Base-by-base conservation (phyloP, 148 eudicot species). In the Amaranthus cruentus region DNA sequence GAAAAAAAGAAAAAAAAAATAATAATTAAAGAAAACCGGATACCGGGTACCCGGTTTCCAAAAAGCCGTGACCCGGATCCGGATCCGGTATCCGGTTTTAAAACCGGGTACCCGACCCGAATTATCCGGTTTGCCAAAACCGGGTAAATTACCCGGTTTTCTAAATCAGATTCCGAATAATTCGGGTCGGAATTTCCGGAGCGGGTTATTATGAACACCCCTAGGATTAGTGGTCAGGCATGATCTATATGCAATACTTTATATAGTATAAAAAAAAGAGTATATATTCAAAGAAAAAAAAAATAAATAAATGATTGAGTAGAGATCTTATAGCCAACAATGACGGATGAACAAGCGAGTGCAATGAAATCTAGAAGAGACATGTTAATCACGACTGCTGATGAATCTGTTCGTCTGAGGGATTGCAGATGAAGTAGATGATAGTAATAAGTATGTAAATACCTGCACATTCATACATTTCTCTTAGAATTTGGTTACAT, bases 281-380 rank as follows among this genome's bases (percentile, higher is more conserved):
- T 74, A 69, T 54, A 74, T 2, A 3, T 38, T 42, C 42, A 2
- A 5, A 43, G 6, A 0, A 51, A 15, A 15, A 47, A 65, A 15
- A 4, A 10, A 6, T 14, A 91, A 14, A 89, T 73, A 28, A 76
- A 81, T 4, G 95, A 80, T 57, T 82, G 91, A 61, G 81, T 84
- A 43, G 88, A 87, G 63, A 92, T 91, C 83, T 90, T 90, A 71
- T 88, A 88, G 72, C 96, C 98, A 49, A 91, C 85, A 61, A 92
- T 69, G 62, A 88, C 53, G 55, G 96, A 84, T 1, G 96, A 90
- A 28, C 74, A 53, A 43, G 85, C 96, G 2, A 92, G 70, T 0
- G 85, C 71, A 9, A 87, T 15, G 83, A 92, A 92, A 21, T 91
- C 96, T 6, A 92, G 82, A 75, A 92, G 86, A 47, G 87, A 87